Evolutionary conservation across 305 asterid genomes (phyloP).

Genomic region (Fraxinus sp.): DNA sequence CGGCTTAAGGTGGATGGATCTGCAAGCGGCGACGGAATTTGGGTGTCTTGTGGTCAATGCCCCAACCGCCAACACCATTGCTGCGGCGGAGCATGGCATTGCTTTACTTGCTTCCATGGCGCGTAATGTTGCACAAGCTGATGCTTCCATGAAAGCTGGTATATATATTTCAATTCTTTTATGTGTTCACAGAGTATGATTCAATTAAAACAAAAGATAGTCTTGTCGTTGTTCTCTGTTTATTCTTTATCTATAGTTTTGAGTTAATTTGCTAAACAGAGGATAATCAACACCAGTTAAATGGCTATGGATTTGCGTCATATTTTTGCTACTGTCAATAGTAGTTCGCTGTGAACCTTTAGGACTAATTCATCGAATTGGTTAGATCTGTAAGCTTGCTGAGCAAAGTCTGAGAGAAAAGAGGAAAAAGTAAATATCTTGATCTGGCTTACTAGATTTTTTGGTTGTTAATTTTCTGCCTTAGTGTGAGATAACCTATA

Average conservation of each 20-base stretch:
- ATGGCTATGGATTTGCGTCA: neutral
- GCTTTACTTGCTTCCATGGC: constrained; percentile 86
- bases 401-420: neutral
- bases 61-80: constrained; percentile 91
- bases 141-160: constrained; percentile 96
- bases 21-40: constrained; percentile 88
- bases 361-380: neutral
- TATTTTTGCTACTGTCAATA: neutral
- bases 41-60: constrained; percentile 95
- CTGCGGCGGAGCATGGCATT: constrained; percentile 94
- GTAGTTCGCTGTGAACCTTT: neutral
- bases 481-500: neutral
- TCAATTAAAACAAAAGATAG: neutral
- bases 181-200: neutral
- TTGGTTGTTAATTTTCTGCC: neutral
- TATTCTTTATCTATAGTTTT: neutral
- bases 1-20: constrained; percentile 90
- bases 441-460: neutral
- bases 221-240: neutral
- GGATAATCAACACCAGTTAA: neutral
- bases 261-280: neutral
- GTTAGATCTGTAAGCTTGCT: neutral
- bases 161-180: neutral
- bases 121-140: constrained; percentile 89
- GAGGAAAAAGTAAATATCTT: neutral